Conservation (phyloP, 2,329 filamentous ascomycete genomes). For the Fusarium secorum region DNA sequence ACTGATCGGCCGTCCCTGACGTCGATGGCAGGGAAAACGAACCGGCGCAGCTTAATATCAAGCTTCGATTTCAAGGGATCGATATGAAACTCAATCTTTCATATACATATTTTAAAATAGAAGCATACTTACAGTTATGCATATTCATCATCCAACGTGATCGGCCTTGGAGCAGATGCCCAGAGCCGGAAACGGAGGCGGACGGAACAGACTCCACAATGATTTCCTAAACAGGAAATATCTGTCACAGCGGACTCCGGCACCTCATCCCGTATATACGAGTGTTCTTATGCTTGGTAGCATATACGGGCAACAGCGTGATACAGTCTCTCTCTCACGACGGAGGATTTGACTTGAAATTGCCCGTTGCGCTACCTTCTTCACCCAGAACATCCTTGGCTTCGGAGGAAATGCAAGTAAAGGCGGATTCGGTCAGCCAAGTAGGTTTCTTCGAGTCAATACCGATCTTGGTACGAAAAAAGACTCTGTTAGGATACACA, state of each 20-base stretch:
- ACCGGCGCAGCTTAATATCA: not conserved
- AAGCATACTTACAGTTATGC: not conserved
- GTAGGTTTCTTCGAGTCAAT: not conserved
- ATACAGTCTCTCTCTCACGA: not conserved
- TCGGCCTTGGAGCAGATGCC: not conserved
- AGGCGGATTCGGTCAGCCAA: not conserved
- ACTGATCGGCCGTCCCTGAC: conserved; percentile 22
- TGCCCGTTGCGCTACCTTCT: not conserved
- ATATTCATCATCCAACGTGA: not conserved
- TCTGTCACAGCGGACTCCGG: not conserved
- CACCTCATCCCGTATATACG: not conserved
- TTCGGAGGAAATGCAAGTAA: not conserved
- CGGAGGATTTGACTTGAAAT: not conserved
- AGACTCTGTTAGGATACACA: not conserved
- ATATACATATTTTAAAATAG: not conserved
- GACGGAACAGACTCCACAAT: conserved; percentile 10
- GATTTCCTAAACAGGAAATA: conserved; percentile 32
- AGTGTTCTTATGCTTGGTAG: not conserved
- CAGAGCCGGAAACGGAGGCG: conserved; percentile 19
- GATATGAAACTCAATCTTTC: not conserved
- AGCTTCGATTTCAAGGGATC: not conserved
- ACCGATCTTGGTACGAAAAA: not conserved
- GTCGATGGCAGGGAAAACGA: conserved; percentile 14
- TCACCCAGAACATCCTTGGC: not conserved
- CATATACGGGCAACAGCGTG: not conserved